A percentile compares a stretch with the other conserved stretches of the same genome.
phyloP scores from a whole-genome alignment of 495 filamentous ascomycete species.

The Extremus antarcticus region DNA sequence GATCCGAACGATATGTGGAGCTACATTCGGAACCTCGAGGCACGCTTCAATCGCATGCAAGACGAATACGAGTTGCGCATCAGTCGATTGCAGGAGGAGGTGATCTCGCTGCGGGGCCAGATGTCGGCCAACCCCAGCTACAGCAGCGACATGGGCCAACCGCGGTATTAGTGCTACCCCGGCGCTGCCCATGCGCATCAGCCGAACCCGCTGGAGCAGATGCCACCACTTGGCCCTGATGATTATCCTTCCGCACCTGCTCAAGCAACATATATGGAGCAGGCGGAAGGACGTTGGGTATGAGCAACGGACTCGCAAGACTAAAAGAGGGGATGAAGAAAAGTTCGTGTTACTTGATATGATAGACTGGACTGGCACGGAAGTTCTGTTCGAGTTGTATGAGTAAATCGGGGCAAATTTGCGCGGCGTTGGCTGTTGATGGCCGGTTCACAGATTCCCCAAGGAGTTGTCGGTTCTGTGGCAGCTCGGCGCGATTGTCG shows the following conservation, averaged over 20 bases:
- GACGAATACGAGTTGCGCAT: constrained; percentile 29
- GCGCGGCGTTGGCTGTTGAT: neutral
- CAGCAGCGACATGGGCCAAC: constrained; percentile 14
- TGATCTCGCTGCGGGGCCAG: constrained; percentile 24
- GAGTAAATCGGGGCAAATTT: neutral
- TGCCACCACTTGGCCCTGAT: neutral
- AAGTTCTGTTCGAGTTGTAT: neutral
- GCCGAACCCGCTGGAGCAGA: neutral
- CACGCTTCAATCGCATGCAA: constrained; percentile 20
- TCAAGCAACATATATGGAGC: neutral
- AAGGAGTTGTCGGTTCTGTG: too few relatives aligned
- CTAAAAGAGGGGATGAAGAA: neutral
- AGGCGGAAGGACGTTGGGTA: too few relatives aligned
- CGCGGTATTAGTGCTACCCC: neutral
- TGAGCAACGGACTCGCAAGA: too few relatives aligned
- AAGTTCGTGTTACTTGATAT: too few relatives aligned
- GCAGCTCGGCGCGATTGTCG: too few relatives aligned
- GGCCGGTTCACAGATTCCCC: too few relatives aligned
- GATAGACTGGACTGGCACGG: too few relatives aligned
- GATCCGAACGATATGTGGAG: constrained; percentile 21
- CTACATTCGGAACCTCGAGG: constrained; percentile 28
- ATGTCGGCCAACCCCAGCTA: constrained; percentile 8
- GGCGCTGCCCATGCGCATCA: neutral
- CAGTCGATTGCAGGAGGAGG: constrained; percentile 23
- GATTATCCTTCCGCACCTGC: neutral